Base-by-base conservation (phyloP, 1,284 basidiomycete species). In the Apiotrichum sp. region DNA sequence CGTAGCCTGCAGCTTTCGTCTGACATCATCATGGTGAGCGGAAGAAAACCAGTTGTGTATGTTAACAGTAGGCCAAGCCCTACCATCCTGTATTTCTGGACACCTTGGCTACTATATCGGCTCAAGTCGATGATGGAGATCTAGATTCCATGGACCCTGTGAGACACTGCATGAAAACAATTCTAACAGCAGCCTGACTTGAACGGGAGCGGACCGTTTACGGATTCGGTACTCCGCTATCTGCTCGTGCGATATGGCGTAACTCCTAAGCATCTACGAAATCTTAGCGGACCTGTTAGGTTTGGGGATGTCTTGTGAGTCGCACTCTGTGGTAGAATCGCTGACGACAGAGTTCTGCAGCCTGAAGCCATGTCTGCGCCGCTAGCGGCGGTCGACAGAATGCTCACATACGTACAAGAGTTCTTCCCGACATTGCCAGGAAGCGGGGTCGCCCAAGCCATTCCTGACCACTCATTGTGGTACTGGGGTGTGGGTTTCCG, bases 281-380 rank as follows among this genome's bases (percentile, higher is more conserved):
- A 52, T n/a, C 53, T 67, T 8, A 43, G 49, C 1, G 61, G 62
- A 1, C 66, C 68, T 0, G 62, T 67, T 3, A 56, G 64, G 32
- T 52, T 72, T 6, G 71, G 71, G 22, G 71, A 72, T 46, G 65
- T 72, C n/a, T 32, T 72, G 65, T 68, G 43, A 63, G 65, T 62
- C 2, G 36, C 22, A 22, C 22, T 22, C 22, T 22, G 22, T 22
- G 22, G 22, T 22, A 22, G 22, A 22, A 22, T 22, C 31, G 31
- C 16, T 50, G 11, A 53, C 34, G 33, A 10, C 29, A 61, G 59
- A 14, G 59, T 62, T 48, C 48, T 62, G 29, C 61, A 57, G 36
- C 58, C 57, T 29, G 55, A 44, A 4, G 58, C 61, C 2, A 43
- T 57, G 31, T 42, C 42, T 10, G 61, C 61, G 9, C 61, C 61